Percentiles rank a stretch among this genome's conserved stretches.
phyloP scores from a whole-genome alignment of 371 early-diverging fungal genomes.

The Lichtheimia ramosa region DNA sequence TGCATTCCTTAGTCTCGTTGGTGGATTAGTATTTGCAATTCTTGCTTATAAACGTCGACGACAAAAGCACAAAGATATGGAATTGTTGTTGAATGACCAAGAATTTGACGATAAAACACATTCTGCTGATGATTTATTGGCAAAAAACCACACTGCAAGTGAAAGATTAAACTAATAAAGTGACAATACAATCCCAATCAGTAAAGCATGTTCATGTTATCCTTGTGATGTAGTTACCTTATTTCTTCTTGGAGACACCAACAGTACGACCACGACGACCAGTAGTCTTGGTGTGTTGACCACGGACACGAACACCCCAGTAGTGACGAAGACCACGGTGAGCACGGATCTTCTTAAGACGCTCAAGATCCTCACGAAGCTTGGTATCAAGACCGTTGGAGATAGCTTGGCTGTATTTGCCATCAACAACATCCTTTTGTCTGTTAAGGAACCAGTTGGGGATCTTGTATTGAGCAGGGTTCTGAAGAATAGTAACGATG shows the following conservation, averaged over 20 bases:
- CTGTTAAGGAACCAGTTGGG: conserved; percentile 99
- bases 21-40: no score
- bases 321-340: conserved; percentile 95
- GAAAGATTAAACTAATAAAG: no score
- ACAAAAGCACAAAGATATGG: no score
- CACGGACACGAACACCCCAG: conserved; percentile 94
- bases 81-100: no score
- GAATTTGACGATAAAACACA: no score
- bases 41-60: no score
- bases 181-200: no score
- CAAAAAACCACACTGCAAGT: no score
- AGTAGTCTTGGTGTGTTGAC: conserved; percentile 98
- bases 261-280: conserved; percentile 96
- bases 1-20: no score
- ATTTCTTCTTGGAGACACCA: conserved; percentile 98
- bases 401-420: conserved; percentile 91
- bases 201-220: no score
- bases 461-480: conserved; percentile 95
- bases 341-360: conserved; percentile 95
- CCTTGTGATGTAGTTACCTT: conserved; percentile 7
- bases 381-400: conserved; percentile 94
- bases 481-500: conserved; percentile 85
- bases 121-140: no score
- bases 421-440: conserved; percentile 95
- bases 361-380: conserved; percentile 95